These are phyloP conservation scores for Eremothecium cymbalariae DNA, from an alignment of 1,139 yeast species.

Conservation along the genomic window DNA sequence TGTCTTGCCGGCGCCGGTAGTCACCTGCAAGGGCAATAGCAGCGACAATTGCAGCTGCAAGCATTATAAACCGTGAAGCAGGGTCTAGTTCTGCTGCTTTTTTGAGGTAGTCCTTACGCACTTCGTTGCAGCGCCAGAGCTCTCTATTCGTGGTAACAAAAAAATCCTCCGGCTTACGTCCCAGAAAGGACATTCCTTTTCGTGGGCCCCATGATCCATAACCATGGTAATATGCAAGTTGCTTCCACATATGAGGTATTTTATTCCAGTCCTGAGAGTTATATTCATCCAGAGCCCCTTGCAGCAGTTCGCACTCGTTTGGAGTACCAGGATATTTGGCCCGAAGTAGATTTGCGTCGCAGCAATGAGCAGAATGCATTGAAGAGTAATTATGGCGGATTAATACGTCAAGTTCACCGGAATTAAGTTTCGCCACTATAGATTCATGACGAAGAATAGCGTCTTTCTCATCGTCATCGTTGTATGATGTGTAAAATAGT, in stretches of 20 bases:
- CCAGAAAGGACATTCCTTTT: slow-evolving; percentile 9
- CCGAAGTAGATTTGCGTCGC: not conserved
- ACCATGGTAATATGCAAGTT: slow-evolving; percentile 20
- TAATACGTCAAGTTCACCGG: not conserved
- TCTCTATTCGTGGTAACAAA: not conserved
- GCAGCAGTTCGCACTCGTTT: not conserved
- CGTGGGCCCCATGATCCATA: slow-evolving; percentile 30
- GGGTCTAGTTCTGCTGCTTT: not conserved
- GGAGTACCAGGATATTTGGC: slow-evolving; percentile 1
- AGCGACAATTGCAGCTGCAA: not conserved
- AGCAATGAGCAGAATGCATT: not conserved
- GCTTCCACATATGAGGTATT: slow-evolving; percentile 18
- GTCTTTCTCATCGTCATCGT: slow-evolving; percentile 3
- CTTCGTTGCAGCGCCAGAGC: slow-evolving; percentile 2
- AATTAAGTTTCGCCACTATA: slow-evolving; percentile 1
- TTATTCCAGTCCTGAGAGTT: slow-evolving; percentile 16
- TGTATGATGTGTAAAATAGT: not conserved
- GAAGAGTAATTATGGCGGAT: not conserved
- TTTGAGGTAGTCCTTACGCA: not conserved
- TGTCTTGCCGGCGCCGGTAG: not conserved
- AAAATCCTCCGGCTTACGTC: slow-evolving; percentile 9
- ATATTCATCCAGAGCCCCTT: not conserved
- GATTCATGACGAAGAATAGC: not conserved
- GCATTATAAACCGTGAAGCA: not conserved
- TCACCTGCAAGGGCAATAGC: not conserved